phyloP scores from a whole-genome alignment of 2,329 filamentous ascomycete genomes.

The Aspergillus luchuensis region DNA sequence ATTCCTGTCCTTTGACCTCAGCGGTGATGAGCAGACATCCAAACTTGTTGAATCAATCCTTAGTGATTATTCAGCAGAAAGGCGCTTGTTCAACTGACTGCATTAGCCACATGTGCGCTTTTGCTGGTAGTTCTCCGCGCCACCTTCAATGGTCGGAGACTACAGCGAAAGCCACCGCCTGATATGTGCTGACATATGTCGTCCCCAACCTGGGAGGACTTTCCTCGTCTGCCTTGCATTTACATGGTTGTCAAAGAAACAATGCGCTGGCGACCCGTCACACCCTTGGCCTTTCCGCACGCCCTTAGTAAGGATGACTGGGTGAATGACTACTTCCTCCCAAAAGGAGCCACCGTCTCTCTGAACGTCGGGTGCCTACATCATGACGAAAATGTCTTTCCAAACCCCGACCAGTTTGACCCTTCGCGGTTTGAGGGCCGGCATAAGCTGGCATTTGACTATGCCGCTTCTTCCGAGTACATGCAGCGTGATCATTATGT shows the following conservation, averaged over 20 bases:
- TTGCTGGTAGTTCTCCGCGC: no score
- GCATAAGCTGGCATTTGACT: slow-evolving; percentile 36
- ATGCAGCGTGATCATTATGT: slow-evolving; percentile 33
- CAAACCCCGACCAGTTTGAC: slow-evolving; percentile 26
- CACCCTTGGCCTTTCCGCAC: slow-evolving; percentile 20
- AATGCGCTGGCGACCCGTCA: slow-evolving; percentile 55
- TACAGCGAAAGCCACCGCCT: no score
- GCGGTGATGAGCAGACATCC: no score
- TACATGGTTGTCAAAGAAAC: slow-evolving; percentile 58
- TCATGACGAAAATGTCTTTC: not conserved
- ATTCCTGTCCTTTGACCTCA: no score
- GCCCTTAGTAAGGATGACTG: slow-evolving; percentile 36
- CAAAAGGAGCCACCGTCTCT: slow-evolving; percentile 47
- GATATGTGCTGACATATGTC: no score
- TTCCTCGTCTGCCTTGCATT: slow-evolving; percentile 40
- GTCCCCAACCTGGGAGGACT: slow-evolving; percentile 49
- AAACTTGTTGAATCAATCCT: no score
- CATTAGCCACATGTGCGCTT: no score
- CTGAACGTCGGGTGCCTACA: slow-evolving; percentile 55
- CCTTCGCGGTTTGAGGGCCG: slow-evolving; percentile 34
- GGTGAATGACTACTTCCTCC: slow-evolving; percentile 50
- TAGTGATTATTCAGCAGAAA: no score
- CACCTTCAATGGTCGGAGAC: no score
- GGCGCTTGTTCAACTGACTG: no score
- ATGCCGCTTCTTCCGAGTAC: slow-evolving; percentile 36